Evolutionary conservation across 2,329 filamentous ascomycete genomes (phyloP).

Genomic region (Westerdykella ornata): DNA sequence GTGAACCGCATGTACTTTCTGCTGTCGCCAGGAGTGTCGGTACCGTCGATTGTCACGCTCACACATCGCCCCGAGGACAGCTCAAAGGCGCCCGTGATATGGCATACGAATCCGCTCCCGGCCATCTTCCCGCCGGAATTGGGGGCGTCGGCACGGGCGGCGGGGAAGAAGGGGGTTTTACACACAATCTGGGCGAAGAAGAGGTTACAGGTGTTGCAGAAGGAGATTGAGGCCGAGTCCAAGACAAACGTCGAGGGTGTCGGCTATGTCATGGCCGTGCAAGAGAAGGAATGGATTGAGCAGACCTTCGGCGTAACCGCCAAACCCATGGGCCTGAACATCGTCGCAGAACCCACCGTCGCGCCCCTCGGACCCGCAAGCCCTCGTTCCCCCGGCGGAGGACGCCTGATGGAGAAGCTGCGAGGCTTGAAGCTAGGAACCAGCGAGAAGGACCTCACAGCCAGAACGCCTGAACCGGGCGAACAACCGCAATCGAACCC

Average conservation of each 20-base stretch:
- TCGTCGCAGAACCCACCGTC: conserved; percentile 29
- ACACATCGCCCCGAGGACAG: conserved; percentile 45
- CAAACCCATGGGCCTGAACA: conserved; percentile 37
- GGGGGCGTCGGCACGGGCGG: conserved; percentile 57
- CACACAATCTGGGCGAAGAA: conserved; percentile 90
- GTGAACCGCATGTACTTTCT: conserved; percentile 70
- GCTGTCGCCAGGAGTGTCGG: conserved; percentile 61
- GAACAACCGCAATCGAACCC: conserved; percentile 39
- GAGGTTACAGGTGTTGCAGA: conserved; percentile 64
- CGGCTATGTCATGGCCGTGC: conserved; percentile 73
- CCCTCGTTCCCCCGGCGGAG: conserved; percentile 56
- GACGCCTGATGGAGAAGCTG: conserved; percentile 70
- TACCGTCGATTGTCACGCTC: conserved; percentile 68
- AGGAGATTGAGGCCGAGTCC: conserved; percentile 69
- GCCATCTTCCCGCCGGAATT: conserved; percentile 78
- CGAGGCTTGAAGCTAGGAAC: conserved; percentile 73
- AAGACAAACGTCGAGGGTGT: conserved; percentile 71
- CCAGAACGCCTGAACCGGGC: conserved; percentile 29
- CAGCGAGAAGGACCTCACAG: conserved; percentile 57
- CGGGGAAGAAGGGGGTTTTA: conserved; percentile 72
- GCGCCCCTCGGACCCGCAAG: conserved; percentile 52
- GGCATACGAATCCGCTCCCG: conserved; percentile 70
- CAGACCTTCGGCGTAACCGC: conserved; percentile 63
- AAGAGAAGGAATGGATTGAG: conserved; percentile 81
- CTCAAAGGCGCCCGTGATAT: conserved; percentile 39